Conservation (phyloP, 2,329 filamentous ascomycete species). For the Cercospora brassicicola region DNA sequence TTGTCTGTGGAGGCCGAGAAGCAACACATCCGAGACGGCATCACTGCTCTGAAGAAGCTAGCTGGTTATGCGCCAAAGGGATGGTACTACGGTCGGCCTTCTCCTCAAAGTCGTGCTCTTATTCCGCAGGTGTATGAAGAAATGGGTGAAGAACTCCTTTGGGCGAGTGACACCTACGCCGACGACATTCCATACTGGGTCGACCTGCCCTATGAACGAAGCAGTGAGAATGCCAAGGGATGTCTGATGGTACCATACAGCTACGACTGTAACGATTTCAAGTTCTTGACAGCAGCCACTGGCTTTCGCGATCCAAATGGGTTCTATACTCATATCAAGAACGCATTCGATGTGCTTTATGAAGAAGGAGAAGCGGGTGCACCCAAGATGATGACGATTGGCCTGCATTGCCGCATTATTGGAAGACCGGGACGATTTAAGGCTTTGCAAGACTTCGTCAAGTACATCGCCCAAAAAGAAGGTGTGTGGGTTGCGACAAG, state of each 20-base stretch:
- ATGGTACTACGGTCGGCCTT: conserved; percentile 54
- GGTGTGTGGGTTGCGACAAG: conserved; percentile 57
- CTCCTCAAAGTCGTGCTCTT: conserved; percentile 49
- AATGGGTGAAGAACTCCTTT: conserved; percentile 54
- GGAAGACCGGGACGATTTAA: conserved; percentile 55
- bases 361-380: conserved; percentile 52
- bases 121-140: conserved; percentile 55
- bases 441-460: conserved; percentile 55
- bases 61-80: conserved; percentile 51
- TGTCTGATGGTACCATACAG: conserved; percentile 49
- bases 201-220: conserved; percentile 52
- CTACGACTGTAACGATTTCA: conserved; percentile 59
- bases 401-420: conserved; percentile 55
- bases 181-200: conserved; percentile 60
- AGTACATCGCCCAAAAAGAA: conserved; percentile 55
- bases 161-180: conserved; percentile 55
- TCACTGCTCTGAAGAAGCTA: conserved; percentile 45
- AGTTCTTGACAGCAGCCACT: conserved; percentile 44
- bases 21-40: conserved; percentile 49
- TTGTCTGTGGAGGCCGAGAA: conserved; percentile 51
- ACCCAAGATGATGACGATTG: conserved; percentile 61
- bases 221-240: conserved; percentile 44
- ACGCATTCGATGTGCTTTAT: conserved; percentile 57
- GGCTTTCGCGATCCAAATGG: conserved; percentile 50
- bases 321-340: conserved; percentile 52